phyloP scores from a whole-genome alignment of 1,284 basidiomycete genomes.

The Coniferiporia weirii region DNA sequence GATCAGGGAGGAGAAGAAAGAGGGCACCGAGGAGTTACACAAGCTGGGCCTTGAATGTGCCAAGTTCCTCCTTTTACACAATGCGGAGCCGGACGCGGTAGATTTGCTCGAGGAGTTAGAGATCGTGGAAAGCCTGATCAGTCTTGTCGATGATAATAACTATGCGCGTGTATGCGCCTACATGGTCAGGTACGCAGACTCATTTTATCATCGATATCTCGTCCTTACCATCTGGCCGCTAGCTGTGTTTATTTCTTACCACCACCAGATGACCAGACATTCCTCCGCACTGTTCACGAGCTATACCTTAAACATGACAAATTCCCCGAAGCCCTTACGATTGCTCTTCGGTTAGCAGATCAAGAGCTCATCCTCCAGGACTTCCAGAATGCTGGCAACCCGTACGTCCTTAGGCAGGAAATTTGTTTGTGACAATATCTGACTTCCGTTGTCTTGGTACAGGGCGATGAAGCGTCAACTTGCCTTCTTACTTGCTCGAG shows the following conservation, averaged over 20 bases:
- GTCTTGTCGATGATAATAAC: constrained; percentile 83
- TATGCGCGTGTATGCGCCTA: constrained; percentile 94
- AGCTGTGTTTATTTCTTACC: constrained; percentile 90
- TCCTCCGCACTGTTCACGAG: constrained; percentile 85
- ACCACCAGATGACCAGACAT: constrained; percentile 89
- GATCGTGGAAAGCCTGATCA: constrained; percentile 75
- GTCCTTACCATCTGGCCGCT: constrained; percentile 18
- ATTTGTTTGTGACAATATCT: background rate
- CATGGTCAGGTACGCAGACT: constrained; percentile 78
- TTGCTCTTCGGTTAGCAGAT: constrained; percentile 87
- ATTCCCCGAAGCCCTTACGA: constrained; percentile 87
- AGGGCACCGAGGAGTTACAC: constrained; percentile 62
- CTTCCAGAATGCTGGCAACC: constrained; percentile 84
- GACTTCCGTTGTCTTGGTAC: constrained; percentile 9
- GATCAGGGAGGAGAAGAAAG: constrained; percentile 34
- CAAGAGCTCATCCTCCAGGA: constrained; percentile 77
- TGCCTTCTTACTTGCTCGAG: constrained; percentile 88
- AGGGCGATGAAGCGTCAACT: constrained; percentile 95
- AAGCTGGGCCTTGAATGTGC: constrained; percentile 84
- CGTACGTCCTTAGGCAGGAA: constrained; percentile 38
- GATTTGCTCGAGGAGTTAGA: constrained; percentile 95
- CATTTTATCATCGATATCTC: background rate
- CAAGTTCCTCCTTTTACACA: constrained; percentile 88
- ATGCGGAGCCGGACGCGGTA: constrained; percentile 98
- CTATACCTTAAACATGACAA: constrained; percentile 89